Conservation (phyloP, 2,329 filamentous ascomycete species). For the Penicillium sp. region DNA sequence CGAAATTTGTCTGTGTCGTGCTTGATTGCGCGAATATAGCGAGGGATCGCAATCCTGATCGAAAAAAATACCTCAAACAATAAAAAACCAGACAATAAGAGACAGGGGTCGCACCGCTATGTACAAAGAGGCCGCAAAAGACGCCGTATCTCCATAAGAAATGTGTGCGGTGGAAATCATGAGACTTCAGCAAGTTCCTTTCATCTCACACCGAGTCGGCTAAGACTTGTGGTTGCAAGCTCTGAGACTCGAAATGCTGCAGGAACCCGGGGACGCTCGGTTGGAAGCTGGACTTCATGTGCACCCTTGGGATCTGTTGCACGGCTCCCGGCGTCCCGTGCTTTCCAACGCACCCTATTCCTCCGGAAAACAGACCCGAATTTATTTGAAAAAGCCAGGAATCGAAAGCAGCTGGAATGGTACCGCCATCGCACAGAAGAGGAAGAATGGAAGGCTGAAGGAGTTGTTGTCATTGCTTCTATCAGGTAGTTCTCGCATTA, state of each 20-base stretch:
- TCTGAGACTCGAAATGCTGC: slow-evolving; percentile 1
- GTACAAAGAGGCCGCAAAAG: slow-evolving; percentile 16
- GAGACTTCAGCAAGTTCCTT: slow-evolving; percentile 12
- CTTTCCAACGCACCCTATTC: slow-evolving; percentile 4
- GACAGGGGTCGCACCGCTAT: slow-evolving; percentile 16
- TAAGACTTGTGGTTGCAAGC: slow-evolving; percentile 3
- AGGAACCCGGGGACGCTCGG: no score
- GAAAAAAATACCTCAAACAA: slow-evolving; percentile 1
- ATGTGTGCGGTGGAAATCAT: slow-evolving; percentile 2
- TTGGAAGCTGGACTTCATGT: no score
- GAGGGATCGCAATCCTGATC: background rate
- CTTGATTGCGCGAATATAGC: slow-evolving; percentile 10
- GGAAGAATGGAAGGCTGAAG: slow-evolving; percentile 7
- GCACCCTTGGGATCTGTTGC: no score
- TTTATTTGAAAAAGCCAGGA: slow-evolving; percentile 9
- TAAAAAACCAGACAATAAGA: slow-evolving; percentile 5
- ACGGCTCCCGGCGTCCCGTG: no score
- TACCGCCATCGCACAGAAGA: slow-evolving; percentile 14
- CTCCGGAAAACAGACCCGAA: slow-evolving; percentile 14
- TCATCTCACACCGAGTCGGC: slow-evolving; percentile 2
- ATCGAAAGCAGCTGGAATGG: slow-evolving; percentile 13
- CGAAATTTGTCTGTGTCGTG: slow-evolving; percentile 21
- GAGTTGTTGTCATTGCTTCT: slow-evolving; percentile 4
- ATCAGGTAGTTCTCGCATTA: slow-evolving; percentile 24
- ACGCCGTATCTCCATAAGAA: slow-evolving; percentile 5